phyloP scores from a whole-genome alignment of 2,329 filamentous ascomycete species.

The Talaromyces sp. region DNA sequence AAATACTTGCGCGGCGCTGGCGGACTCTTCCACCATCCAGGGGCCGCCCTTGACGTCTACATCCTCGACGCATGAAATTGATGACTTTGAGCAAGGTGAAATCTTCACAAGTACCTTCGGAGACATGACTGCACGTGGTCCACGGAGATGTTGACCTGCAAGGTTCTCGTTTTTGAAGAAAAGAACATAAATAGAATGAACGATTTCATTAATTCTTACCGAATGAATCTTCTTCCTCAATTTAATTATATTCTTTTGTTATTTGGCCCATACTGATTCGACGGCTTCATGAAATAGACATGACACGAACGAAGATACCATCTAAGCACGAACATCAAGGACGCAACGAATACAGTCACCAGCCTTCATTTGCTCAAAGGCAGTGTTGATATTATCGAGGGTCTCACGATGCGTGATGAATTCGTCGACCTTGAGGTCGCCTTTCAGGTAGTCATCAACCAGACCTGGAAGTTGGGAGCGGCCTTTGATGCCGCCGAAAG shows the following conservation, averaged over 20 bases:
- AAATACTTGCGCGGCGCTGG: not conserved
- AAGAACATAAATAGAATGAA: not conserved
- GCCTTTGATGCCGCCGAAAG: constrained; percentile 97
- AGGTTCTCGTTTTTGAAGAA: not conserved
- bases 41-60: not conserved
- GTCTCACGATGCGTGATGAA: constrained; percentile 96
- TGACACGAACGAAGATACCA: not conserved
- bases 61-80: not conserved
- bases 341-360: constrained; percentile 97
- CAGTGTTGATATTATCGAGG: constrained; percentile 78
- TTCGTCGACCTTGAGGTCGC: constrained; percentile 94
- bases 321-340: constrained; percentile 59
- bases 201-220: not conserved
- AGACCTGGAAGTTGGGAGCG: constrained; percentile 85
- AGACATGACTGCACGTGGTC: not conserved
- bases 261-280: not conserved
- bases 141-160: not conserved
- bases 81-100: not conserved
- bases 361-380: constrained; percentile 90
- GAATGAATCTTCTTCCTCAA: not conserved
- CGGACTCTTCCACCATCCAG: not conserved
- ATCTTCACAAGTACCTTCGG: not conserved
- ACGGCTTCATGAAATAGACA: not conserved
- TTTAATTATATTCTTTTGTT: not conserved
- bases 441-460: constrained; percentile 83